Conservation (phyloP, 257 asterid genomes). For the Lithospermum erythrorhizon region DNA sequence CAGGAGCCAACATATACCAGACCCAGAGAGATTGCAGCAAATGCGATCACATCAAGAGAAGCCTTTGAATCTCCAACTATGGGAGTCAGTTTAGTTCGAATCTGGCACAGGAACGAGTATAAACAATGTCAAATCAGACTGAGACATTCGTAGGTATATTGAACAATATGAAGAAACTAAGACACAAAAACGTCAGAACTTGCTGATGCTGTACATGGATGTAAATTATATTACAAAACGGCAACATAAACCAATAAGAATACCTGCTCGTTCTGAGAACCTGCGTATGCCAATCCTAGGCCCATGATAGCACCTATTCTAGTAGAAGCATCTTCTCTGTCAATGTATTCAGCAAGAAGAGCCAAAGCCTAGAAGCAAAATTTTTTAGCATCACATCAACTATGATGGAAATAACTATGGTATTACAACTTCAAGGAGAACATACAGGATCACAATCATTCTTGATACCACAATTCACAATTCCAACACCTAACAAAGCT, state of each 20-base stretch:
- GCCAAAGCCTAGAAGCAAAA: constrained; percentile 67
- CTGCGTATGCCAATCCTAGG: constrained; percentile 94
- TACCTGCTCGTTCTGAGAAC: constrained; percentile 77
- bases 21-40: constrained; percentile 83
- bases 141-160: too few species aligned
- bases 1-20: constrained; percentile 87
- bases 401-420: not conserved
- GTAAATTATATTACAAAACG: too few species aligned
- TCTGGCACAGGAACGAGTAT: constrained; percentile 21
- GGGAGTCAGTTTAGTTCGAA: constrained; percentile 53
- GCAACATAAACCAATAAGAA: too few species aligned
- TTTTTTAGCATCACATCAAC: not conserved
- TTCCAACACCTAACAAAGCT: constrained; percentile 85
- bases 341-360: constrained; percentile 63
- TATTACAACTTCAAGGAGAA: not conserved
- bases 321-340: constrained; percentile 59
- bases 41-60: constrained; percentile 79
- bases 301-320: constrained; percentile 98
- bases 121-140: too few species aligned
- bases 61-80: constrained; percentile 55
- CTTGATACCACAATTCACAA: constrained; percentile 64
- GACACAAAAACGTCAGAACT: too few species aligned
- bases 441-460: constrained; percentile 93
- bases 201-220: too few species aligned
- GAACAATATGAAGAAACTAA: too few species aligned